Conservation (phyloP, 2,329 filamentous ascomycete species). For the Fusarium sororula region DNA sequence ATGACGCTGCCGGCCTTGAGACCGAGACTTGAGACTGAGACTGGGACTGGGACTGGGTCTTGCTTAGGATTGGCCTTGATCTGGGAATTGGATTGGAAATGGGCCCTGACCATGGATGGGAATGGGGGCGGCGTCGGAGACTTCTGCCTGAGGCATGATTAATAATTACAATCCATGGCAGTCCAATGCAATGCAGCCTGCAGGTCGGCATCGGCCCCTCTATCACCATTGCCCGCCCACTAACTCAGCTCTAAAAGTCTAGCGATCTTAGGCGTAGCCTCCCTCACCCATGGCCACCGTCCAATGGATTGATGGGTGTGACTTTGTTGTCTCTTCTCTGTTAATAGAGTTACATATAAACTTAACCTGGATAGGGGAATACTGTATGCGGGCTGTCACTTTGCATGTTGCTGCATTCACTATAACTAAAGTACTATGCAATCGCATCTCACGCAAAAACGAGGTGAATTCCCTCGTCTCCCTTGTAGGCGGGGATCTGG, state of each 20-base stretch:
- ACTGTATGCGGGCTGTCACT: background rate
- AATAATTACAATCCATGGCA: background rate
- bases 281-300: background rate
- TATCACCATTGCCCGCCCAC: background rate
- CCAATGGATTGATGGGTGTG: background rate
- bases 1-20: conserved; percentile 35
- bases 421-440: background rate
- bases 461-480: background rate
- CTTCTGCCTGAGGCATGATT: conserved; percentile 33
- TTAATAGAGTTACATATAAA: background rate
- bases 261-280: background rate
- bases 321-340: background rate
- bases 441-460: background rate
- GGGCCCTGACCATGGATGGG: conserved; percentile 25
- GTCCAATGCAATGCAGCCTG: background rate
- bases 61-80: conserved; percentile 22
- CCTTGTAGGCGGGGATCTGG: background rate
- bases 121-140: conserved; percentile 29
- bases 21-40: conserved; percentile 11
- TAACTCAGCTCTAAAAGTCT: background rate
- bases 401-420: background rate
- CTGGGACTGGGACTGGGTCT: conserved; percentile 31
- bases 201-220: conserved; percentile 6
- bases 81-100: conserved; percentile 41
- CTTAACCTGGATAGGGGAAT: background rate